A percentile compares a stretch with the other conserved stretches of the same genome.
Conservation (phyloP, 768 basidiomycete genomes). For the Leucosporidium scottii region DNA sequence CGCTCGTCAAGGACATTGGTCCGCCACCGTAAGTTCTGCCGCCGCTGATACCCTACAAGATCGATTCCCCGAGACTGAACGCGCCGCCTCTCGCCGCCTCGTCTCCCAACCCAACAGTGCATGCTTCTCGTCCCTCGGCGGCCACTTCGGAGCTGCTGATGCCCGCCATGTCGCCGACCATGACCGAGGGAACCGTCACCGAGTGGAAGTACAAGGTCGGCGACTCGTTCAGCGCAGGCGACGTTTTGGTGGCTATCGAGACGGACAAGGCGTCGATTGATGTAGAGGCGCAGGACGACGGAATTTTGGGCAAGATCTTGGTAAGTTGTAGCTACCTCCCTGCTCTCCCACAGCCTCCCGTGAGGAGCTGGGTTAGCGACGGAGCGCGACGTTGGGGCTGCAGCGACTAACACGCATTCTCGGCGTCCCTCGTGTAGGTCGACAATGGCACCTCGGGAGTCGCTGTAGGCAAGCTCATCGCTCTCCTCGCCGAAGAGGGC, state of each 20-base stretch:
- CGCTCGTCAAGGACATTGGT: too few relatives aligned
- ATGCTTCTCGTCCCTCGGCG: neutral
- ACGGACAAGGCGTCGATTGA: conserved; percentile 95
- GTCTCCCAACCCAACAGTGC: neutral
- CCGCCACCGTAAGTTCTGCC: too few relatives aligned
- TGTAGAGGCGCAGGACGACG: conserved; percentile 97
- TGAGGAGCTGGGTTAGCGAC: neutral
- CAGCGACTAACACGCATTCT: too few relatives aligned
- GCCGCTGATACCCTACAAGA: too few relatives aligned
- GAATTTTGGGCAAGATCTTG: conserved; percentile 91
- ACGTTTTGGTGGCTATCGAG: conserved; percentile 83
- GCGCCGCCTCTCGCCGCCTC: neutral
- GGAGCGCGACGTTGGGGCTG: neutral
- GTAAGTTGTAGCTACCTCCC: conserved; percentile 59
- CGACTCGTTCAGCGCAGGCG: conserved; percentile 76
- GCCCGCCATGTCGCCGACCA: conserved; percentile 99
- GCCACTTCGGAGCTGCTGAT: conserved; percentile 57
- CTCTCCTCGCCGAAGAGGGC: conserved; percentile 88
- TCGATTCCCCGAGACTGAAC: neutral
- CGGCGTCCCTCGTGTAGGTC: conserved; percentile 45
- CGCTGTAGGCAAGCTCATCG: conserved; percentile 80
- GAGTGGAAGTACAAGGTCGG: conserved; percentile 98
- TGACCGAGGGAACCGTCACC: conserved; percentile 98
- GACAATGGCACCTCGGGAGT: conserved; percentile 76
- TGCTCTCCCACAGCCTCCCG: neutral